Percentiles rank a stretch among this genome's conserved stretches.
Evolutionary conservation across 2,329 filamentous ascomycete genomes (phyloP).

Genomic region (Stagonosporopsis tanaceti): DNA sequence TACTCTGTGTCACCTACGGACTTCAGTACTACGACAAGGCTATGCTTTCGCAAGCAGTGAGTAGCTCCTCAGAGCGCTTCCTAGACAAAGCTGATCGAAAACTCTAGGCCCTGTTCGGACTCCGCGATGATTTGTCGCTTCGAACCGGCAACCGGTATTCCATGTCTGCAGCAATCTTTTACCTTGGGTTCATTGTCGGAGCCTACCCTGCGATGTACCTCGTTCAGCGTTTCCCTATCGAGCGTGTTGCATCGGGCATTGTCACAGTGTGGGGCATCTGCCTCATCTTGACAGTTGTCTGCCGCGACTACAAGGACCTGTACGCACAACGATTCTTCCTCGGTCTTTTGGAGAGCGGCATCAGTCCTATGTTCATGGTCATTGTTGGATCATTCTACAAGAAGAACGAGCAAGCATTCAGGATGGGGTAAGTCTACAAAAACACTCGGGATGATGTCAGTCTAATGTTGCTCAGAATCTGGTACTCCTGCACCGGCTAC

Average conservation of each 20-base stretch:
- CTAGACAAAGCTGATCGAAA: background rate
- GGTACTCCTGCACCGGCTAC: slow-evolving; percentile 66
- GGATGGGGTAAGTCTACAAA: slow-evolving; percentile 55
- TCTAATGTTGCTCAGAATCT: slow-evolving; percentile 39
- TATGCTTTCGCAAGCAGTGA: slow-evolving; percentile 61
- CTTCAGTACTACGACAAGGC: slow-evolving; percentile 47
- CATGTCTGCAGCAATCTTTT: slow-evolving; percentile 19
- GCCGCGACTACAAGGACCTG: slow-evolving; percentile 57
- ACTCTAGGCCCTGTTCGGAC: slow-evolving; percentile 1
- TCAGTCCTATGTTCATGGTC: slow-evolving; percentile 60
- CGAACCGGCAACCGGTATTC: slow-evolving; percentile 11
- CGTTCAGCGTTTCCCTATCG: slow-evolving; percentile 58
- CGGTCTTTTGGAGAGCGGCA: slow-evolving; percentile 62
- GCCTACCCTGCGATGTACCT: slow-evolving; percentile 57
- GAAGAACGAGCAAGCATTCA: slow-evolving; percentile 65
- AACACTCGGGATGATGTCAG: background rate
- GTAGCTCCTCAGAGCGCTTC: slow-evolving; percentile 1
- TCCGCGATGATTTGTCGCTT: slow-evolving; percentile 44
- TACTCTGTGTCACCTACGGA: slow-evolving; percentile 35
- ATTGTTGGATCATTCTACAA: slow-evolving; percentile 65
- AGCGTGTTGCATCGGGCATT: slow-evolving; percentile 54
- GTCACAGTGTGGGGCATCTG: slow-evolving; percentile 58
- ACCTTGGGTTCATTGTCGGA: slow-evolving; percentile 57
- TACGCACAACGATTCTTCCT: slow-evolving; percentile 60
- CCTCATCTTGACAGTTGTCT: slow-evolving; percentile 57